Base-by-base conservation (phyloP, 768 basidiomycete species). In the Phylloporus rhodoxanthus region DNA sequence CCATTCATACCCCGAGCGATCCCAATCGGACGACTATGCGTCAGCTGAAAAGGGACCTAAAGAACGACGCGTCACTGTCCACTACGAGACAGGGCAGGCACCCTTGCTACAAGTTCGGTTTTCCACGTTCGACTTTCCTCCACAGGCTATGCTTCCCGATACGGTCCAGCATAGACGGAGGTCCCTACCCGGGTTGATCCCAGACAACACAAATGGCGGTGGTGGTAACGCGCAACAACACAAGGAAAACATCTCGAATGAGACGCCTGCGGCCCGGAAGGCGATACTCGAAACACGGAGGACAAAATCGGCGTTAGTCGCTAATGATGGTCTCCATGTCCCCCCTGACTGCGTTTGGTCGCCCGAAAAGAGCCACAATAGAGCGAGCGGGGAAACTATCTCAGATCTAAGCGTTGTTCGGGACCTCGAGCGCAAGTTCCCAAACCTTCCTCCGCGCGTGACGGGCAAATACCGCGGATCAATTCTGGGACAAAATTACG, bases 81-180 rank as follows among this genome's bases (percentile, higher is more conserved):
- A 68, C 20, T 72, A 71, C 47, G 67, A 70, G 37, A 59, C 63
- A 21, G 78, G 74, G 28, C 59, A 57, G 19, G 70, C 78, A 2
- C 82, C 82, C 25, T 72, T 65, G 28, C 67, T 84, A 19, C 68
- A 75, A 30, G 71, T 84, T 60, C 79, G 81, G 11, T 78, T 82
- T 56, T 83, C 82, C 0, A 53, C 52, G 8, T 58, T 79, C 32
- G 73, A 75, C 40, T 53, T 78, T 17, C 78, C 77, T 15, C n/a
- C 53, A 44, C 58, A 47, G 45, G 57, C 33, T 39, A 14, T 26
- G 17, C 54, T 55, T 46, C 50, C 60, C 2, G 55, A 57, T 32
- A 17, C 23, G 38, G 47, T 36, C 37, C 58, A 48, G 30, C 60
- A 53, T 33, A 51, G 52, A 43, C 59, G 48, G 26, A 41, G 50